phyloP scores from a whole-genome alignment of 441 rosid species.

The Brassica balearica region DNA sequence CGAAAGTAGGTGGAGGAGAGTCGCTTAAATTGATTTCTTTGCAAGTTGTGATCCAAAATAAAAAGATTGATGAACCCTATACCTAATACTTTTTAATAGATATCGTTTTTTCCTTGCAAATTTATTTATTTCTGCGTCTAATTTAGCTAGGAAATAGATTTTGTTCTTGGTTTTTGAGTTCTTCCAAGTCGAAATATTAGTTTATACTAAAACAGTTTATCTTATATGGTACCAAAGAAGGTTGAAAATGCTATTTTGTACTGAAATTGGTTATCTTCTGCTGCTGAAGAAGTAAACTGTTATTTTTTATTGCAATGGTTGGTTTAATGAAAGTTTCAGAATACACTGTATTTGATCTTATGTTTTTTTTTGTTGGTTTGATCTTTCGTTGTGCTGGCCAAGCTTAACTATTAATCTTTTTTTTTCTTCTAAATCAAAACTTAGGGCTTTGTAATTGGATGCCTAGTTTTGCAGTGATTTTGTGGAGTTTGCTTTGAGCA shows the following conservation, averaged over 20 bases:
- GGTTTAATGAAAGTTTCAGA: neutral
- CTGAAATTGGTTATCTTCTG: neutral
- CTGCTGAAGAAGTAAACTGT: neutral
- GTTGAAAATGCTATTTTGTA: neutral
- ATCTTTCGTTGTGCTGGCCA: slow-evolving; percentile 6
- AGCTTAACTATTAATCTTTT: neutral
- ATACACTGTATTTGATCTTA: neutral
- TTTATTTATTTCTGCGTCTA: neutral
- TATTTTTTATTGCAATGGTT: neutral
- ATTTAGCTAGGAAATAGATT: neutral
- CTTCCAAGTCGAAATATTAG: neutral
- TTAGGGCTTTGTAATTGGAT: neutral
- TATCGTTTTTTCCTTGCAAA: neutral
- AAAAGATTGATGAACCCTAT: slow-evolving; percentile 26
- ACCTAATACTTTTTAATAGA: slow-evolving; percentile 22
- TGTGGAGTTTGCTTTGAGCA: neutral
- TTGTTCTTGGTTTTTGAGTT: slow-evolving; percentile 6
- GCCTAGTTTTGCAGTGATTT: neutral
- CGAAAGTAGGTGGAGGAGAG: slow-evolving; percentile 1
- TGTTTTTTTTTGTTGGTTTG: neutral
- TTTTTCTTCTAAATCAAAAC: neutral
- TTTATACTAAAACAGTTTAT: neutral
- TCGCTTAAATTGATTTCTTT: slow-evolving; percentile 22
- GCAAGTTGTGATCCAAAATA: slow-evolving; percentile 23
- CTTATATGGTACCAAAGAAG: neutral